Evolutionary conservation across 257 asterid species (phyloP).

Genomic region (Solanum lycopersicoides): DNA sequence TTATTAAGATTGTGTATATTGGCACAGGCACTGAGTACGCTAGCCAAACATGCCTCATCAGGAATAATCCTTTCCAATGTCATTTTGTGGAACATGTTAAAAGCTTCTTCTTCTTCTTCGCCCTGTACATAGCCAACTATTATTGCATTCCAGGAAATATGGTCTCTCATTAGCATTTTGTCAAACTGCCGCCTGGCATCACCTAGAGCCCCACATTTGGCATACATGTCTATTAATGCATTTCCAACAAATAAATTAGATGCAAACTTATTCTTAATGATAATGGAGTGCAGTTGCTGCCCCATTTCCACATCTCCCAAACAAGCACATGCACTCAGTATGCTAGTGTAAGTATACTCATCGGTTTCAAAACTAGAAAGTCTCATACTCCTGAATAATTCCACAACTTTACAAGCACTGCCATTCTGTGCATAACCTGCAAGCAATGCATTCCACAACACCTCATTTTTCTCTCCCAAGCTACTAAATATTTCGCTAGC

Average conservation of each 20-base stretch:
- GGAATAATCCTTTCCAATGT: conserved; percentile 40
- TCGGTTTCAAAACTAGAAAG: conserved; percentile 44
- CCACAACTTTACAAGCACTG: conserved; percentile 41
- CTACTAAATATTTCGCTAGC: conserved; percentile 57
- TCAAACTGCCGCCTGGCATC: conserved; percentile 60
- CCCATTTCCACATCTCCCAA: conserved; percentile 41
- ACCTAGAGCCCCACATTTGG: conserved; percentile 55
- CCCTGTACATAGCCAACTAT: conserved; percentile 78
- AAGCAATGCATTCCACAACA: conserved; percentile 75
- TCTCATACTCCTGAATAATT: conserved; percentile 42
- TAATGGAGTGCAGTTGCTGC: conserved; percentile 51
- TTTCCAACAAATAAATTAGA: conserved; percentile 63
- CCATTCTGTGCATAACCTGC: conserved; percentile 85
- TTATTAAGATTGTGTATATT: conserved; percentile 36
- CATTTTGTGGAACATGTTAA: conserved; percentile 55
- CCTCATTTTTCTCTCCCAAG: conserved; percentile 52
- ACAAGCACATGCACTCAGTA: conserved; percentile 79
- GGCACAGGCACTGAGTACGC: conserved; percentile 67
- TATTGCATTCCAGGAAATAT: conserved; percentile 85
- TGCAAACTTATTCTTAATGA: conserved; percentile 50
- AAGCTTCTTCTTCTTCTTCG: conserved; percentile 57
- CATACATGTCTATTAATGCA: conserved; percentile 89
- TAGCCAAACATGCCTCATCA: conserved; percentile 84
- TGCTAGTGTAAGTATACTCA: conserved; percentile 81
- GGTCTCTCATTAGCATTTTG: conserved; percentile 41